Conservation (phyloP, 208 protist genomes). For the Eutreptiella sp. region DNA sequence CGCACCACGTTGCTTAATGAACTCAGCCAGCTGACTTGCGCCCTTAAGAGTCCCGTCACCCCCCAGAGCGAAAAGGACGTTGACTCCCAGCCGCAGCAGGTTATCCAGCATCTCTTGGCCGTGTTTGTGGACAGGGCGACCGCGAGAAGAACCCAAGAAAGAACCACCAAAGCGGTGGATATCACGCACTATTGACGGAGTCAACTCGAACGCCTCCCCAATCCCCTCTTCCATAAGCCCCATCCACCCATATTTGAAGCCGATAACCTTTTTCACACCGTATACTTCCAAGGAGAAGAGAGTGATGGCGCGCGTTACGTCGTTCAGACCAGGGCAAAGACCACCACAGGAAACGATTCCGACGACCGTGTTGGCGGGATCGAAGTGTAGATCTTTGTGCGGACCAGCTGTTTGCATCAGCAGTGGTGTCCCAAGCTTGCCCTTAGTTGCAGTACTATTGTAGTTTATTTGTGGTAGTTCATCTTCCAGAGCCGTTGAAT, state of each 20-base stretch:
- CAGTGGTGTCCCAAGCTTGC: too few relatives aligned
- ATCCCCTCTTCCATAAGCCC: constrained; percentile 74
- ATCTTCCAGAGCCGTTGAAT: too few relatives aligned
- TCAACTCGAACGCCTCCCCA: constrained; percentile 73
- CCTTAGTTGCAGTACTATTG: too few relatives aligned
- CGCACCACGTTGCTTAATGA: constrained; percentile 60
- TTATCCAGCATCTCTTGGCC: constrained; percentile 84
- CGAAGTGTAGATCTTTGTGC: too few relatives aligned
- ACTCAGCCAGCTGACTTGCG: constrained; percentile 59
- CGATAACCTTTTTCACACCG: constrained; percentile 77
- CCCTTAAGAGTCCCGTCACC: constrained; percentile 88
- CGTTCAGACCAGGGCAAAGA: constrained; percentile 89
- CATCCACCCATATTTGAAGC: constrained; percentile 83
- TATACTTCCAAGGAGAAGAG: constrained; percentile 64
- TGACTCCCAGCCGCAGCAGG: constrained; percentile 64
- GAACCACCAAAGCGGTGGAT: constrained; percentile 85
- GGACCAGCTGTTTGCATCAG: too few relatives aligned
- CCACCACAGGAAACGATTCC: constrained; percentile 90
- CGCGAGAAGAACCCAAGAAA: constrained; percentile 81
- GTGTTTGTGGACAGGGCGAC: constrained; percentile 46
- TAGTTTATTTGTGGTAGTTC: too few relatives aligned
- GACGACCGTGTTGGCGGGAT: constrained; percentile 25
- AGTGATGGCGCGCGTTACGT: constrained; percentile 83
- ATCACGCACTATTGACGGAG: constrained; percentile 56
- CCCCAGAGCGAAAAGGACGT: constrained; percentile 84